Evolutionary conservation across 2,329 filamentous ascomycete species (phyloP), one percentile per base, ranked within the genome.

Genomic region (Stylonectria norvegica): DNA sequence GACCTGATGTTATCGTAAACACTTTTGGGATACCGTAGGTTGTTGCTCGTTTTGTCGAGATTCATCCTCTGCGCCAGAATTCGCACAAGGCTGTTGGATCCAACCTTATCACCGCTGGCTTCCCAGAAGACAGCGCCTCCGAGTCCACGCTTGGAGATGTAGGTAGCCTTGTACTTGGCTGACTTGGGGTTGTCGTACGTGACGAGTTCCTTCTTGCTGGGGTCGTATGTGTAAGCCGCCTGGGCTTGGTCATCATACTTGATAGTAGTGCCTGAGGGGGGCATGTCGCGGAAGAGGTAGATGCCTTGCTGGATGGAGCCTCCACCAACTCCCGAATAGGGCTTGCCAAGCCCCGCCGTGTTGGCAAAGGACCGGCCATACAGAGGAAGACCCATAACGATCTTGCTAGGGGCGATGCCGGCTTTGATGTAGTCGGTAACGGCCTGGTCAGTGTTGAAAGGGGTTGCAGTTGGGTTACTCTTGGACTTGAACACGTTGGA

Each of bases 71-170:
- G 63, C 3, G 72, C 70, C 46, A 78, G 57, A 6, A 72, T 72
- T 14, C 65, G 60, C 15, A 86, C 78, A 47, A 93, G 65, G 53
- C 84, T 89, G 15, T 53, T 47, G 1, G 54, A 57, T 20, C 69
- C 74, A 1, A 47, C 52, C 48, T 62, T 68, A 55, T 94, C 88
- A 10, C 79, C 82, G 49, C 79, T 85, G 8, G 79, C 83, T 63
- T 94, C 87, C 88, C 88, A 95, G 76, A 85, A 94, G 71, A 93
- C 86, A 1, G 78, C 82, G 10, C 88, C 88, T 1, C 85, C 87
- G 1, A 94, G 73, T 0, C 75, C 69, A 38, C 71, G 70, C 16
- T 67, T 55, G 50, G 69, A 66, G 49, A 93, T 72, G 56, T 83
- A 93, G 7, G 68, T 59, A 1, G 76, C 76, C 68, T 93, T 94